These are phyloP conservation scores for Lunasporangiospora selenospora DNA, from an alignment of 192 early-diverging fungal species.

Conservation along the genomic window DNA sequence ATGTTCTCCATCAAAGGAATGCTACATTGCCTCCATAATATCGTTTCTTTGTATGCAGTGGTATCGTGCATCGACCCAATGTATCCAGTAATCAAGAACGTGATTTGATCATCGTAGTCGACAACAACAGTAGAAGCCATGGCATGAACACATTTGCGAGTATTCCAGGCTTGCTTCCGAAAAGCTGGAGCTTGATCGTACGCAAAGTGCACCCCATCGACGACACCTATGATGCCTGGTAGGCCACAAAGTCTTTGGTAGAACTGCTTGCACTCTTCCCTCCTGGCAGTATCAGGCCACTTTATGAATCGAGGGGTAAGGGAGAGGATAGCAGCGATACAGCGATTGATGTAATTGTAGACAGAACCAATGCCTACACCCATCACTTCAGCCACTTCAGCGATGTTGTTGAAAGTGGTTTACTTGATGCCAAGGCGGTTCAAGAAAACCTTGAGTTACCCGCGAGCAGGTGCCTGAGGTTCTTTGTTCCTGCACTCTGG, in stretches of 20 bases:
- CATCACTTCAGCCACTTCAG: conserved; percentile 1
- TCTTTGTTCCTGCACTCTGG: neutral
- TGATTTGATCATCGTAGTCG: conserved; percentile 6
- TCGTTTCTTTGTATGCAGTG: neutral
- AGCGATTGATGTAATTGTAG: conserved; percentile 2
- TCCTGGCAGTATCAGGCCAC: conserved; percentile 9
- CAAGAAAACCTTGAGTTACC: neutral
- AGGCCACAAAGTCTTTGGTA: conserved; percentile 6
- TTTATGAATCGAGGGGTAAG: neutral
- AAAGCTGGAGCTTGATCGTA: neutral
- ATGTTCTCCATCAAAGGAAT: too few relatives aligned
- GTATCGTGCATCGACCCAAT: conserved; percentile 11
- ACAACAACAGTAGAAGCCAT: conserved; percentile 12
- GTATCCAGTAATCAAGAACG: conserved; percentile 4
- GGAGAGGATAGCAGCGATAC: conserved; percentile 2
- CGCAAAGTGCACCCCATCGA: conserved; percentile 15
- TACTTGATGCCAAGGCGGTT: conserved; percentile 7
- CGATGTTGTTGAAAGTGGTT: neutral
- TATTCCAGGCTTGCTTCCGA: neutral
- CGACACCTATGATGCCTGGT: conserved; percentile 8
- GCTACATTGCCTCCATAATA: too few relatives aligned
- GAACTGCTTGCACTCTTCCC: neutral
- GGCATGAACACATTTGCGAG: conserved; percentile 10
- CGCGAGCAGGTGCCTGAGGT: neutral
- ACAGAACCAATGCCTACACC: neutral